These are phyloP conservation scores for Pseudophaeomoniella oleicola DNA, from an alignment of 2,329 filamentous ascomycete species.

Conservation along the genomic window DNA sequence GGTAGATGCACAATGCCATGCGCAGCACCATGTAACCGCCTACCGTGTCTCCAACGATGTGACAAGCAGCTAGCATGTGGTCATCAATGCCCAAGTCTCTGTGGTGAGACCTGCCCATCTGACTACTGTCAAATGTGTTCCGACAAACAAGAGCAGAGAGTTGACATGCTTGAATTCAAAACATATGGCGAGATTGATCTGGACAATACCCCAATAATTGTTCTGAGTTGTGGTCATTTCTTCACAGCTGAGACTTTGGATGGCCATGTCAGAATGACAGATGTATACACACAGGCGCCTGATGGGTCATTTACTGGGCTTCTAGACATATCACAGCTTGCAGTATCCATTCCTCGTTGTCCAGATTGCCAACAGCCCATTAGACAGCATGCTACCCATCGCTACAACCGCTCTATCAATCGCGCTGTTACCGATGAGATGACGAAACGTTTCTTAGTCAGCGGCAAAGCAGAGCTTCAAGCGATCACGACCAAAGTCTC, in stretches of 20 bases:
- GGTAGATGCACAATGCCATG: slow-evolving; percentile 39
- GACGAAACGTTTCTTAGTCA: slow-evolving; percentile 47
- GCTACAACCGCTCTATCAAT: slow-evolving; percentile 49
- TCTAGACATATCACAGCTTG: slow-evolving; percentile 27
- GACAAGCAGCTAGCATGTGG: slow-evolving; percentile 37
- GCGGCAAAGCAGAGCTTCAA: slow-evolving; percentile 13
- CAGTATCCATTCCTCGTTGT: slow-evolving; percentile 37
- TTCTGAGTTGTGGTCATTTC: slow-evolving; percentile 50
- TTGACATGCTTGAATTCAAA: slow-evolving; percentile 42
- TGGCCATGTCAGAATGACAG: slow-evolving; percentile 38
- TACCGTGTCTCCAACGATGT: slow-evolving; percentile 52
- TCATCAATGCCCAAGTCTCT: slow-evolving; percentile 51
- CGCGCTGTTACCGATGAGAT: slow-evolving; percentile 47
- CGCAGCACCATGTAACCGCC: slow-evolving; percentile 50
- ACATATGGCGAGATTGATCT: slow-evolving; percentile 44
- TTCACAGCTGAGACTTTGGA: slow-evolving; percentile 47
- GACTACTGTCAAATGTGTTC: slow-evolving; percentile 45
- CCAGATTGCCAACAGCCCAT: slow-evolving; percentile 46
- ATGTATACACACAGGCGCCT: slow-evolving; percentile 11
- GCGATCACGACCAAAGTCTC: too few species aligned
- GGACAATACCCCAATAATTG: slow-evolving; percentile 44
- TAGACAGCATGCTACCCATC: slow-evolving; percentile 32
- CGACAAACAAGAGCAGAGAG: slow-evolving; percentile 27
- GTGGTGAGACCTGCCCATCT: slow-evolving; percentile 47
- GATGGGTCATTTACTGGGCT: slow-evolving; percentile 13